Base-by-base conservation (phyloP, 1,284 basidiomycete genomes). In the Cystobasidium slooffiae region DNA sequence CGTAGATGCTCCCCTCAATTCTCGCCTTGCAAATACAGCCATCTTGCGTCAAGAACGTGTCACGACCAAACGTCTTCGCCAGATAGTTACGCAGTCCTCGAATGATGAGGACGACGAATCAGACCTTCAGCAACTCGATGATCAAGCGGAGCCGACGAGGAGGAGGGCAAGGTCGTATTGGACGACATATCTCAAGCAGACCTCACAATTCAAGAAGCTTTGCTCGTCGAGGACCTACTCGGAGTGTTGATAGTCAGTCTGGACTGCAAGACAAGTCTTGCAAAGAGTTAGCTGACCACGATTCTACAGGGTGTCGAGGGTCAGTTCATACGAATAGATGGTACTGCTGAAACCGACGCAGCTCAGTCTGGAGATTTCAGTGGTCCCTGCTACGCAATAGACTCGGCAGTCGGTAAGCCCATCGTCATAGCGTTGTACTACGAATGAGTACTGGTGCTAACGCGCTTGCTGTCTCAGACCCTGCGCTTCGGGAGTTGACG, bases 181-280 rank as follows among this genome's bases (percentile, higher is more conserved):
- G 88, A 87, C 76, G 81, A 86, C 12, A 82, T 94, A 53, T 88
- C 90, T 75, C 87, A 88, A 39, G 85, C 94, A 7, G 88, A 90
- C 0, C 82, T 93, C 53, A 91, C 94, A 68, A 86, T 97, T 18
- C 95, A 98, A 81, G 94, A 98, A 82, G 94, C 94, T 0, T 84
- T 95, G 79, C 88, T 98, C 61, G 86, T 97, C 69, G 95, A 98
- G 82, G 96, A 98, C 83, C 84, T 98, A 56, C 84, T 97, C 24
- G 95, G 89, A 80, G 92, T 97, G 3, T 85, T 98, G 22, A 91
- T 93, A 87, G 93, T 93, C 79, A 77, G 90, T 83, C 44, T 65
- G 4, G 20, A 20, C 1, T 7, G 2, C 58, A 22, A 3, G 1
- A 1, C 47, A 18, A 14, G 6, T 8, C n/a, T 8, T 4, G 22